Conservation (phyloP, 2,329 filamentous ascomycete species). For the Gnomoniopsis sp. region DNA sequence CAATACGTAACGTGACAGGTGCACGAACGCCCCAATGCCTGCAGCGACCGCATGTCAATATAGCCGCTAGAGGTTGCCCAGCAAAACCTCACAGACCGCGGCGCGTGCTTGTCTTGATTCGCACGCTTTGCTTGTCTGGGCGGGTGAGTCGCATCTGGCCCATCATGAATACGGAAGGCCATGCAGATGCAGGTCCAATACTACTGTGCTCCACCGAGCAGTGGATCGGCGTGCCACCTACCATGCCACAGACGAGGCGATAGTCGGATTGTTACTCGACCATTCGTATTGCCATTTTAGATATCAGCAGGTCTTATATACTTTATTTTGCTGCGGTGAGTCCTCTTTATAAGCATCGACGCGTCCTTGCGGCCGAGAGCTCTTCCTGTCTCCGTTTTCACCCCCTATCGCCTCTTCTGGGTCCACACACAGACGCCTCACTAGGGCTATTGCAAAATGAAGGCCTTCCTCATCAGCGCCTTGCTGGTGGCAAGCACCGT, state of each 20-base stretch:
- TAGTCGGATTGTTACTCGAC: background rate
- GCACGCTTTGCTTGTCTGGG: background rate
- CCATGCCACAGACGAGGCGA: background rate
- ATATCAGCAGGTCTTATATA: background rate
- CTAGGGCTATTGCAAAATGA: conserved; percentile 23
- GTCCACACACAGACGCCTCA: background rate
- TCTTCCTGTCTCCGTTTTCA: background rate
- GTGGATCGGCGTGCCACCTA: background rate
- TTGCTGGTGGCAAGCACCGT: conserved; percentile 25
- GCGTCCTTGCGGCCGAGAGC: background rate
- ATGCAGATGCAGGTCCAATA: background rate
- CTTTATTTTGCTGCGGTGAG: background rate
- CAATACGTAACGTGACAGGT: too few relatives aligned
- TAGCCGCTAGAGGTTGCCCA: background rate
- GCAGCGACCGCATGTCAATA: too few relatives aligned
- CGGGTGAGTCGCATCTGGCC: background rate
- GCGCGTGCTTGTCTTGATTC: background rate
- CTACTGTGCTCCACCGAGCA: background rate
- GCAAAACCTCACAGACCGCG: background rate
- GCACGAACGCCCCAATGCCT: too few relatives aligned
- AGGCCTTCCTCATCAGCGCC: conserved; percentile 18
- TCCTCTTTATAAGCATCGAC: background rate
- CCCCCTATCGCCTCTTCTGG: background rate
- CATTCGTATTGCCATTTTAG: background rate
- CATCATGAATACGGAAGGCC: background rate